Conservation (phyloP, 73 alveolate species). For the Halteria grandinella region DNA sequence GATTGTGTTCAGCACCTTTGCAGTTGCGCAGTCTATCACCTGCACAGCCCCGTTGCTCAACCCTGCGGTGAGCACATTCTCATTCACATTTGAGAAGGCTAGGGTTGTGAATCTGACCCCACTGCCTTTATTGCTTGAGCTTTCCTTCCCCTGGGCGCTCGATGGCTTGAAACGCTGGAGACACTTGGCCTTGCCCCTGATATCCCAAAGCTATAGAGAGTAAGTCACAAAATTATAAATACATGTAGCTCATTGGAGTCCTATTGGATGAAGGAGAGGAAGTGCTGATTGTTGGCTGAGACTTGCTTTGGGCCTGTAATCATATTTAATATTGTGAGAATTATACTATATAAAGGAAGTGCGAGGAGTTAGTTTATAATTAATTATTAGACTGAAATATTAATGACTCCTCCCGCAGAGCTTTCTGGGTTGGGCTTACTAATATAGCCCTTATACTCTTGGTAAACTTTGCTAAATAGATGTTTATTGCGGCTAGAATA, state of each 20-base stretch:
- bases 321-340: no score
- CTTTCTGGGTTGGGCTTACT: no score
- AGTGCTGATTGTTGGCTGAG: no score
- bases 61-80: conserved; percentile 1
- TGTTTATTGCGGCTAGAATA: no score
- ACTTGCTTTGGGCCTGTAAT: no score
- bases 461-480: no score
- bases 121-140: not conserved
- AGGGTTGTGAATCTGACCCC: conserved; percentile 29
- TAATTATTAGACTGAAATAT: no score
- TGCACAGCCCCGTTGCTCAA: conserved; percentile 18
- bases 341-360: no score
- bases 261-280: conserved; percentile 7
- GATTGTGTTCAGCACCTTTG: not conserved
- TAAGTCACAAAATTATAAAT: not conserved
- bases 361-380: no score
- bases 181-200: conserved; percentile 29
- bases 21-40: conserved; percentile 24
- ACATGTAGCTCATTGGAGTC: conserved; percentile 41
- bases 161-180: conserved; percentile 1
- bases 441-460: no score
- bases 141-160: not conserved
- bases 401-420: no score
- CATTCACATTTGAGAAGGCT: conserved; percentile 13
- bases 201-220: conserved; percentile 24